Base-by-base conservation (phyloP, 1,284 basidiomycete species). In the Thelephora terrestris region DNA sequence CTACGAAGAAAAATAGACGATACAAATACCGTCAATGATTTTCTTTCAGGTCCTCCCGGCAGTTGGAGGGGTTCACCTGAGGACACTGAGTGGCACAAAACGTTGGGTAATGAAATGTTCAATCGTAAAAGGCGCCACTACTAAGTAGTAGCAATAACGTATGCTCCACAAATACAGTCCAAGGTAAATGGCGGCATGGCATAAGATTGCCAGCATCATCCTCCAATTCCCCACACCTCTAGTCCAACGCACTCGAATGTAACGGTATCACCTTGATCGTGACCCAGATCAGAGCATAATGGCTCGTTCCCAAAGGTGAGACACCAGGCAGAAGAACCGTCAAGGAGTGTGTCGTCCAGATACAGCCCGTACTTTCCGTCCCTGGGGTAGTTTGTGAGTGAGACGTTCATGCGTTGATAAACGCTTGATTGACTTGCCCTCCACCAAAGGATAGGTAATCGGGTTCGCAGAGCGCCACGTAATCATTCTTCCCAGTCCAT, bases 401-500 rank as follows among this genome's bases (percentile, higher is more conserved):
- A 49, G 3, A 14, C 21, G n/a, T 24, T 14, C 48, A 9, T 12
- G 21, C 20, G 24, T 43, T 32, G 36, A 20, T 38, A 42, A 38
- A 16, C 40, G 25, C 45, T 50, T 18, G 53, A 58, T 43, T 43
- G 51, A 72, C 86, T 55, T 55, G 91, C 91, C 92, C 91, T 57
- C 92, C 92, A 5, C 92, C 92, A 60, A 95, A 90, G 0, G 88
- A 91, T 53, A 94, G 73, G 57, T 81, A 88, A 37, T 78, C 74
- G 0, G 76, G 67, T 55, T 93, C 90, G 62, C 91, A 91, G 2
- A 96, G 71, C 18, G 90, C 82, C 49, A 96, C 85, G 59, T 97
- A 98, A 51, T 87, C 85, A 61, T 98, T 98, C 61, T 70, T 78
- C 0, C 91, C 92, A 1, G 94, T 94, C 85, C 91, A 94, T 39